These are phyloP conservation scores for Camelina neglecta DNA, from an alignment of 345 rosid genomes.

Conservation along the genomic window DNA sequence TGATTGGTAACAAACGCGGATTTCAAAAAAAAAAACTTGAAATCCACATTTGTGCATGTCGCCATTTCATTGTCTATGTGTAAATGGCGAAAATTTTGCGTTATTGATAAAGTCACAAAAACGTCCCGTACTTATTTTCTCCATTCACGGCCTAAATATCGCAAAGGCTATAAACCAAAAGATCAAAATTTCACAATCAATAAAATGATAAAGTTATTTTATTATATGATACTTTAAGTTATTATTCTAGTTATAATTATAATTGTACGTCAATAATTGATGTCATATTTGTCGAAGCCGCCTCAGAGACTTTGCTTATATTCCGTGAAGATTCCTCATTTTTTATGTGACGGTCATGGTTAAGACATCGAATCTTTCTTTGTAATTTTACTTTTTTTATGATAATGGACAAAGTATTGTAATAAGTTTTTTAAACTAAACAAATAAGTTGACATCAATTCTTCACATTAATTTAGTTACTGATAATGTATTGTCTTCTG, in stretches of 20 bases:
- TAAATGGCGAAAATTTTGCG: too few species aligned
- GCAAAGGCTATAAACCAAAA: too few species aligned
- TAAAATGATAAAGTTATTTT: too few species aligned
- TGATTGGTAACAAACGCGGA: too few species aligned
- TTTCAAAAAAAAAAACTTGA: too few species aligned
- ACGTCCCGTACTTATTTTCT: too few species aligned
- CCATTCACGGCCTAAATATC: too few species aligned
- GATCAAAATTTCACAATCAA: too few species aligned
- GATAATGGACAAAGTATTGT: slow-evolving; percentile 4
- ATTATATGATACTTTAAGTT: neutral
- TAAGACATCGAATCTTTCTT: slow-evolving; percentile 9
- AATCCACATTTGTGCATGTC: too few species aligned
- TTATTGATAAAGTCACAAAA: too few species aligned
- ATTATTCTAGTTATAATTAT: neutral
- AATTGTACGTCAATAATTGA: slow-evolving; percentile 38
- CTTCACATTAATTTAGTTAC: neutral
- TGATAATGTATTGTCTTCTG: neutral
- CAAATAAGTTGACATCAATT: slow-evolving; percentile 26
- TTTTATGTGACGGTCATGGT: slow-evolving; percentile 5
- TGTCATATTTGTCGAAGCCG: slow-evolving; percentile 34
- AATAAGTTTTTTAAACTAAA: neutral
- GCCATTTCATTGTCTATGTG: too few species aligned
- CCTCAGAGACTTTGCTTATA: slow-evolving; percentile 23
- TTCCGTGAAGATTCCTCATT: slow-evolving; percentile 37
- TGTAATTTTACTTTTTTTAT: neutral